Base-by-base conservation (phyloP, 345 rosid genomes). In the Hirschfeldia incana region DNA sequence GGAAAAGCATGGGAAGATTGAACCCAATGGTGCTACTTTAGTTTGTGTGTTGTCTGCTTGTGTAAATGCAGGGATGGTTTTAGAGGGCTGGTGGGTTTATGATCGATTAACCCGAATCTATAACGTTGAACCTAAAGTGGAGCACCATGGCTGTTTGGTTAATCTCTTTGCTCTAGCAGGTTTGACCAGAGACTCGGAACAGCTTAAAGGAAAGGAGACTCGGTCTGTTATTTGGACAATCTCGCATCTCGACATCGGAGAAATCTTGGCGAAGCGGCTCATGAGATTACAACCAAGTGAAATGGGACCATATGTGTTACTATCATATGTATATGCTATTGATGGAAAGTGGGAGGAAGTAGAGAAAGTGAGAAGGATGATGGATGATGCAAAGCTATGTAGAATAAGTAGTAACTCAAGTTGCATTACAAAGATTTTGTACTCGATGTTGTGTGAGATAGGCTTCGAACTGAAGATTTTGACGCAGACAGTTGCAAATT, bases 71-170 rank as follows among this genome's bases (percentile, higher is more conserved):
- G 89, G 88, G 69, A 82, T 88, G 87, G 74, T 88, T 79, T 73
- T 86, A 30, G 92, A 89, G 87, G 94, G 91, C 58, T 87, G 94
- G 92, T 86, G 91, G 87, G 81, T 67, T 67, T 88, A 89, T 73
- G 82, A 84, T 78, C 80, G 80, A 21, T 85, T 88, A 91, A 80
- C 78, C 68, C 83, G 73, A 70, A 85, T 87, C 78, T 87, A 89
- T 73, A 74, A 67, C 51, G 77, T 86, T 17, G 78, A 88, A 65
- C 91, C 90, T 6, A 86, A 81, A 78, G 37, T 76, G 15, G 89
- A 86, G 65, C 96, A 87, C 61, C 84, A 84, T 83, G 94, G 94
- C 72, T 89, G 90, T 73, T 77, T 88, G 83, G 85, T 83, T 6
- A 82, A 85, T 84, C 87, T 88, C 62, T 84, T 91, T 79, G 78